phyloP scores from a whole-genome alignment of 2,329 filamentous ascomycete genomes.

The Orbilia blumenaviensis region DNA sequence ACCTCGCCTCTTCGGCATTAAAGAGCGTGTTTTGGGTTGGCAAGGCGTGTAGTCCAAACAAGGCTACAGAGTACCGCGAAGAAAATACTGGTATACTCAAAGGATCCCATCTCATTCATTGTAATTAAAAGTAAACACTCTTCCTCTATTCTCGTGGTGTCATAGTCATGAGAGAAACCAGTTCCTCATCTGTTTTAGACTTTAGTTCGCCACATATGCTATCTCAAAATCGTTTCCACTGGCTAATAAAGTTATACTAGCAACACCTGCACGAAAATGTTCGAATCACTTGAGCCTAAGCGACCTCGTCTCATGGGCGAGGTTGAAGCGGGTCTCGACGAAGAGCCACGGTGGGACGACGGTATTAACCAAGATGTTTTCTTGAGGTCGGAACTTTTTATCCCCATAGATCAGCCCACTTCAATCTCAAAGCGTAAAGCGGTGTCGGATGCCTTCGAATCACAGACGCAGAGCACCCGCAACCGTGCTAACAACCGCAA shows the following conservation, averaged over 20 bases:
- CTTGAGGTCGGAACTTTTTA: neutral
- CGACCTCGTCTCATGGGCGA: neutral
- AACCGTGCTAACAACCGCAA: neutral
- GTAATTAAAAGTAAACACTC: neutral
- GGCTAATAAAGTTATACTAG: neutral
- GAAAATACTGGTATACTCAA: neutral
- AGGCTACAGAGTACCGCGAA: neutral
- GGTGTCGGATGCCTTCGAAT: too few species aligned
- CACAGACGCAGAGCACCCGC: neutral
- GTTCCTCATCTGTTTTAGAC: neutral
- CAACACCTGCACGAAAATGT: neutral
- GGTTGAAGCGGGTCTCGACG: neutral
- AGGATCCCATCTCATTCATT: neutral
- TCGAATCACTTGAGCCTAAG: neutral
- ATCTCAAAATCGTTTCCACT: neutral
- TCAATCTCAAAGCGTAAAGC: neutral
- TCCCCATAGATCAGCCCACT: neutral
- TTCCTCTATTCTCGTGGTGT: neutral
- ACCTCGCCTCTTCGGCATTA: neutral
- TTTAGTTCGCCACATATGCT: neutral
- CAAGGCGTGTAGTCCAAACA: neutral
- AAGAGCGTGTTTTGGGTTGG: too few species aligned
- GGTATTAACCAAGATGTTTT: neutral
- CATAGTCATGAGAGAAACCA: neutral
- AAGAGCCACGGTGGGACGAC: neutral